Evolutionary conservation across 192 early-diverging fungal genomes (phyloP), one percentile per base, ranked within the genome.

Genomic region (Mortierella hygrophila): DNA sequence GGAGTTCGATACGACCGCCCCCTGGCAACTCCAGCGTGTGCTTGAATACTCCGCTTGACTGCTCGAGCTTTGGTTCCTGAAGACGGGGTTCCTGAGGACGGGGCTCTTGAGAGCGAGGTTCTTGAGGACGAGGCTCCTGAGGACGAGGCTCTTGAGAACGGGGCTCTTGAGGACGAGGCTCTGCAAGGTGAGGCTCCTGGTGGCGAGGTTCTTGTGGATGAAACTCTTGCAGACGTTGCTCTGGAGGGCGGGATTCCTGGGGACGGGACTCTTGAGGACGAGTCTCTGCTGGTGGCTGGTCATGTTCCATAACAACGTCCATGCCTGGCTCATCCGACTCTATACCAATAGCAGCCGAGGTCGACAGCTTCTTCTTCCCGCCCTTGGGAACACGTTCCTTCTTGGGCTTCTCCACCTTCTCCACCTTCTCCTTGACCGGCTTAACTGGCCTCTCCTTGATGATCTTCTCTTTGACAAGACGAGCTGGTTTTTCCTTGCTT

Each of bases 401-500:
- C 82, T 85, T 85, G 29, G 63, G 23, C 42, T 82, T 82, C 32
- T 79, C 74, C 26, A 73, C 74, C 70, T 82, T 85, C 44, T 85
- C 74, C 71, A 73, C 74, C 70, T 82, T 85, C 44, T 85, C 74
- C 71, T 77, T 78, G 38, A 49, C 21, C 9, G 70, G 37, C 32
- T 86, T 86, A 35, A 9, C 44, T n/a, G 70, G 44, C 21, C 81
- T 86, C 35, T 86, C 84, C 40, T 86, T 86, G 6, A 41, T 40
- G 1, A 38, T 23, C 75, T 80, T 85, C 2, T 85, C 83, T 37
- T 85, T 85, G 42, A 54, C 68, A 18, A 42, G 60, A 23, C 60
- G 75, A 0, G 9, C 16, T 4, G 32, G 32, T 16, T 80, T 85
- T 15, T 85, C 83, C 44, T 80, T 85, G 23, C n/a, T 21, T 0